Base-by-base conservation (phyloP, 192 early-diverging fungal genomes). In the Piromyces sp. region DNA sequence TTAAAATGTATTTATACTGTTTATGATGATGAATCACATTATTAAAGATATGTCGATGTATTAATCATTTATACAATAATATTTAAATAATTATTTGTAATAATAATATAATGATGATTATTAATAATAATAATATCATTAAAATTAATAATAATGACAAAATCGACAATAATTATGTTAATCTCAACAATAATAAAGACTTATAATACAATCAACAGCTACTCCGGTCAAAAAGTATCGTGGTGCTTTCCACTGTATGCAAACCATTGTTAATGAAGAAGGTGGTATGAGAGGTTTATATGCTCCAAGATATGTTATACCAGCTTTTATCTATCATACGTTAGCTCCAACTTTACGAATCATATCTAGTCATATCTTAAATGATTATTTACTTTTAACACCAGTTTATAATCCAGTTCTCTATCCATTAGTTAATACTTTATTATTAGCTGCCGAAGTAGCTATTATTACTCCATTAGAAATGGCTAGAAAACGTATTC, bases 401-500 rank as follows among this genome's bases (percentile, higher is more conserved):
- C 83, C 84, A 37, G 81, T 83, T 14, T 85, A 33, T 96, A 79
- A 89, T 90, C 13, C 93, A 95, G 3, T 83, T 95, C 26, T 95
- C 82, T 91, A 92, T 33, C 91, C 90, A 7, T 85, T 93, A 17
- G 86, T 94, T 40, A 80, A 85, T 81, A 82, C 82, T 13, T 51
- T 82, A 79, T 84, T 93, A 30, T 89, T 88, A 15, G 83, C 87
- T 0, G 86, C 84, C 19, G 93, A 96, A 78, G 86, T 93, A 1
- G 83, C 91, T 15, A 91, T 97, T 19, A 90, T 92, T 81, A 86
- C 95, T 33, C 97, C 97, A 1, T 84, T 99, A 26, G 95, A 99
- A 31, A 94, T 96, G 9, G 91, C 94, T 79, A 88, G 96, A 14
- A 93, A 94, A 83, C 88, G 97, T 12, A 83, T 99, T 30, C 93